These are phyloP conservation scores for Colletotrichum cereale DNA, from an alignment of 2,329 filamentous ascomycete species.

Conservation along the genomic window DNA sequence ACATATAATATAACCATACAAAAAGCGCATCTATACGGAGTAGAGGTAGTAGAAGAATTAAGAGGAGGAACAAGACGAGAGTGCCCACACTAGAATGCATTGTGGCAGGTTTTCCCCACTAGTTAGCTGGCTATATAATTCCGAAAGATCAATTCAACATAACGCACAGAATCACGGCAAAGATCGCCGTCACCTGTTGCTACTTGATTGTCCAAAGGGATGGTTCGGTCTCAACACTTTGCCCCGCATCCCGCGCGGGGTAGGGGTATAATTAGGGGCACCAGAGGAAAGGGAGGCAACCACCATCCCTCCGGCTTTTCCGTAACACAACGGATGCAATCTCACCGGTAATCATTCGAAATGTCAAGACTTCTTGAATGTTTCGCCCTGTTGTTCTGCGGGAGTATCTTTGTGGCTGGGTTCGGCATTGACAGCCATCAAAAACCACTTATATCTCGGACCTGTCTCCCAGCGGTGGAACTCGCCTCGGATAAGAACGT, in stretches of 20 bases:
- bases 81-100: background rate
- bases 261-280: background rate
- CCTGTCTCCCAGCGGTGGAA: constrained; percentile 8
- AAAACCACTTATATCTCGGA: constrained; percentile 12
- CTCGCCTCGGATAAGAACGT: background rate
- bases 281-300: background rate
- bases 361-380: background rate
- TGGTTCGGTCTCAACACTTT: constrained; percentile 7
- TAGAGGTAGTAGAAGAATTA: background rate
- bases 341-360: background rate
- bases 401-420: background rate
- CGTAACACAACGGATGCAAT: background rate
- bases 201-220: background rate
- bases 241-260: constrained; percentile 19
- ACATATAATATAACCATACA: background rate
- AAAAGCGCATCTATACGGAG: no score
- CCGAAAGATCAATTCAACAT: background rate
- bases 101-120: background rate
- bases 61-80: background rate
- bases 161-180: background rate
- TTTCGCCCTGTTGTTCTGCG: background rate
- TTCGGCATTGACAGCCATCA: background rate
- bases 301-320: background rate
- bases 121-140: background rate
- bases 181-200: background rate